Evolutionary conservation across 768 basidiomycete species (phyloP), one percentile per base, ranked within the genome.

Genomic region (Ramaria sp.): DNA sequence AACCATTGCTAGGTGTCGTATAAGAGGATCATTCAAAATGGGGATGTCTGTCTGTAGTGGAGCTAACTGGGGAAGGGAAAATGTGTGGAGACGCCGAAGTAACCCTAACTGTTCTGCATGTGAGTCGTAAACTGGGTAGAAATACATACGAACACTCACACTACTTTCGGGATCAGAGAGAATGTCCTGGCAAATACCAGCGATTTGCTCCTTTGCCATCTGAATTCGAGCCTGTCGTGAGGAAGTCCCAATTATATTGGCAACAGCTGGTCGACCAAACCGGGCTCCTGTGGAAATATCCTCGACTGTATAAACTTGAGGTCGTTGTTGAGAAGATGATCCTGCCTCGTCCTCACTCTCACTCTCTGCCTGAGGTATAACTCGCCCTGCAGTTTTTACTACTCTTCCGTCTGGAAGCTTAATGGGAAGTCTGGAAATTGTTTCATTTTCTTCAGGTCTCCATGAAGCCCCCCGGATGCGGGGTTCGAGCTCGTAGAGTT

Each of bases 111-210:
- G 63, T 30, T 30, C 24, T 34, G 25, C 28, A 22, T 28, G 18
- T 9, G 4, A 20, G 37, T 38, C 38, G 42, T 20, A n/a, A 36
- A 16, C 24, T 3, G 13, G 32, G 52, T 34, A 27, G 28, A 5
- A 51, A n/a, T 37, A 58, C 41, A 27, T 7, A 47, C 16, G 6
- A 1, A 45, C 39, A 73, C 86, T 64, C 65, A 96, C 94, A 57
- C 84, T 89, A 63, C 91, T 92, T 70, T 99, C 96, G 24, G 95
- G 95, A 59, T 98, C 95, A 22, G 87, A 79, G 47, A 96, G 71
- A 52, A 98, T 88, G 61, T 97, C 95, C 63, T 96, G 91, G 65
- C 93, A 96, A 30, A 97, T 81, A 27, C 77, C 74, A 1, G 93
- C 96, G 58, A 98, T 89, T 70, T 98, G 93, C 64, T 96, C 92